Conservation (phyloP, 805 yeast species). For the Pichia paraexigua region DNA sequence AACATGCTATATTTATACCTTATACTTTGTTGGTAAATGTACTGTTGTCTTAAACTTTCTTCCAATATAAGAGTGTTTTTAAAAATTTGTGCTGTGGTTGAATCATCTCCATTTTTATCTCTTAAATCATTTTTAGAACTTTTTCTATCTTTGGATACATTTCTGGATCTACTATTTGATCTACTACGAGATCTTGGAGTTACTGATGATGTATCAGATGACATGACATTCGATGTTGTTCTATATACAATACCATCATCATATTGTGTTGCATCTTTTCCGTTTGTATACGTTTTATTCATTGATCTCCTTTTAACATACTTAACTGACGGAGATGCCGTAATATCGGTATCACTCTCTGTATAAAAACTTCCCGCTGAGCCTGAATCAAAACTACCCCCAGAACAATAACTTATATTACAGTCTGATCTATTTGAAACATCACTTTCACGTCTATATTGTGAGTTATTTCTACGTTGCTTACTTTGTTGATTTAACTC, state of each 20-base stretch:
- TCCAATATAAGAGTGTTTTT: conserved; percentile 78
- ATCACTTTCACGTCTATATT: conserved; percentile 21
- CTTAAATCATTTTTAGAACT: conserved; percentile 10
- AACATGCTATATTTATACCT: conserved; percentile 57
- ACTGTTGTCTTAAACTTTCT: conserved; percentile 78
- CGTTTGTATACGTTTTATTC: not conserved
- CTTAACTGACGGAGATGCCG: conserved; percentile 15
- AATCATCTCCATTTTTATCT: conserved; percentile 16
- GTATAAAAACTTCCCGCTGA: conserved; percentile 1
- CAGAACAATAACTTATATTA: conserved; percentile 1
- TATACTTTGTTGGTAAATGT: conserved; percentile 57
- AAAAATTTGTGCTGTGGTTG: conserved; percentile 57
- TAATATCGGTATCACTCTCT: conserved; percentile 19
- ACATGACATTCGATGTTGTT: not conserved
- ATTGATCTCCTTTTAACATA: conserved; percentile 6
- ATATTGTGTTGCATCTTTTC: not conserved
- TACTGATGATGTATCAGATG: not conserved
- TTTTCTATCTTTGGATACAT: conserved; percentile 13
- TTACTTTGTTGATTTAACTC: not conserved
- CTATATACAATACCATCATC: conserved; percentile 6
- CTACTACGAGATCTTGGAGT: conserved; percentile 4
- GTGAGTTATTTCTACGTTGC: not conserved
- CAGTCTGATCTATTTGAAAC: conserved; percentile 19
- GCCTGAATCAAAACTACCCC: conserved; percentile 1
- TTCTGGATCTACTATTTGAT: conserved; percentile 6